Conservation (phyloP, 1,284 basidiomycete genomes). For the Cryptococcus floricola region DNA sequence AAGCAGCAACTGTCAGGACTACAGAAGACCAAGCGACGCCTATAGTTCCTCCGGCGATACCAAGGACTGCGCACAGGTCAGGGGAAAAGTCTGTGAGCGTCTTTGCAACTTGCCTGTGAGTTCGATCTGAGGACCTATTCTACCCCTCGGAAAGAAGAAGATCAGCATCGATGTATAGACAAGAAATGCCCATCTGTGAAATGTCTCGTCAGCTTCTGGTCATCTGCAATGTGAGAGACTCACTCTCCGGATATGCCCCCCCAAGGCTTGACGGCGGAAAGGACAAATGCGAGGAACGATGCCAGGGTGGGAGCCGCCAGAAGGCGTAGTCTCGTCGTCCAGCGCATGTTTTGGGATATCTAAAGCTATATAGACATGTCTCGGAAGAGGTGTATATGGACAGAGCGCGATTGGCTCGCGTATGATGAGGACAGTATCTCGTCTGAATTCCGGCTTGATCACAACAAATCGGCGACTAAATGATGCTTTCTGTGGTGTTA, state of each 20-base stretch:
- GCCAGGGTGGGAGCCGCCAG: constrained; percentile 30
- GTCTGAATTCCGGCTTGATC: too few species aligned
- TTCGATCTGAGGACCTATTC: constrained; percentile 43
- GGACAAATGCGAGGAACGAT: constrained; percentile 38
- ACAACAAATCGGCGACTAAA: too few species aligned
- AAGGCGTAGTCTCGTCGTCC: constrained; percentile 10
- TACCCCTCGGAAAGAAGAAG: constrained; percentile 48
- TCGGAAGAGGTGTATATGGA: too few species aligned
- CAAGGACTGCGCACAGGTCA: constrained; percentile 20
- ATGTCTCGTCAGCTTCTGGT: constrained; percentile 5
- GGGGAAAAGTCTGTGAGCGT: not conserved
- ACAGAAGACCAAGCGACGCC: constrained; percentile 39
- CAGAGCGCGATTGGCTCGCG: too few species aligned
- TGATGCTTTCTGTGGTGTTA: too few species aligned
- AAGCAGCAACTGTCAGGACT: constrained; percentile 38
- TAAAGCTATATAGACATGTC: too few species aligned
- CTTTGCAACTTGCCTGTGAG: constrained; percentile 27
- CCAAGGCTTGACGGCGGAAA: constrained; percentile 34
- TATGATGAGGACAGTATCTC: too few species aligned
- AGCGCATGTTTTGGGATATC: constrained; percentile 3
- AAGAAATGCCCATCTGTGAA: constrained; percentile 44
- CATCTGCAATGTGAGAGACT: constrained; percentile 12
- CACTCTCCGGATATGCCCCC: constrained; percentile 34
- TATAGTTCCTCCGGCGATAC: constrained; percentile 31
- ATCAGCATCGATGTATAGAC: constrained; percentile 42